Conservation (phyloP, 805 yeast species). For the Hanseniaspora clermontiae region DNA sequence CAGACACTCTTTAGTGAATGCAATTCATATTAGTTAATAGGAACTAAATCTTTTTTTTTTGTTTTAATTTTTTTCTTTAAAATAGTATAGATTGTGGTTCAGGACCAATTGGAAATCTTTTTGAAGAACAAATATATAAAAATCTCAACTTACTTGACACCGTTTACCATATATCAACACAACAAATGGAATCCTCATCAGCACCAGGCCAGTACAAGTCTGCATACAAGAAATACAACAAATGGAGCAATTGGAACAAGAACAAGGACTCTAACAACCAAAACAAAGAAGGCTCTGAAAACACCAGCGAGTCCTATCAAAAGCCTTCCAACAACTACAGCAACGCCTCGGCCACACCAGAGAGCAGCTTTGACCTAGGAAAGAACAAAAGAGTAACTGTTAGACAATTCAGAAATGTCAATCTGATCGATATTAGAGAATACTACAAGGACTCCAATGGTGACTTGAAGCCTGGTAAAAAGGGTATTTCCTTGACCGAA, state of each 20-base stretch:
- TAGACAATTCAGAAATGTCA: slow-evolving; percentile 51
- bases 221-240: slow-evolving; percentile 9
- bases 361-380: slow-evolving; percentile 34
- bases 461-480: slow-evolving; percentile 67
- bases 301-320: slow-evolving; percentile 10
- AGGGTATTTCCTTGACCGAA: slow-evolving; percentile 35
- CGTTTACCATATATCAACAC: background rate
- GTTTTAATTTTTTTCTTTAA: no score
- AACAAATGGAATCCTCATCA: slow-evolving; percentile 4
- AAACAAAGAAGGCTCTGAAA: slow-evolving; percentile 2
- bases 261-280: slow-evolving; percentile 5
- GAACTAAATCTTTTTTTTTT: no score
- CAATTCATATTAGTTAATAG: no score
- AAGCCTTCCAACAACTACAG: slow-evolving; percentile 8
- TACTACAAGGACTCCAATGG: slow-evolving; percentile 53
- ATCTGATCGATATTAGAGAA: slow-evolving; percentile 73
- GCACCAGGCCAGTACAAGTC: slow-evolving; percentile 13
- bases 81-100: no score
- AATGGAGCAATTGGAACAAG: slow-evolving; percentile 12
- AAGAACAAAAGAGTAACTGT: slow-evolving; percentile 61
- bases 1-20: no score
- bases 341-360: slow-evolving; percentile 18
- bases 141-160: no score
- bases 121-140: background rate
- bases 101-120: no score